Evolutionary conservation across 164 flowering plant species (phyloP).

Genomic region (Aristolochia contorta): DNA sequence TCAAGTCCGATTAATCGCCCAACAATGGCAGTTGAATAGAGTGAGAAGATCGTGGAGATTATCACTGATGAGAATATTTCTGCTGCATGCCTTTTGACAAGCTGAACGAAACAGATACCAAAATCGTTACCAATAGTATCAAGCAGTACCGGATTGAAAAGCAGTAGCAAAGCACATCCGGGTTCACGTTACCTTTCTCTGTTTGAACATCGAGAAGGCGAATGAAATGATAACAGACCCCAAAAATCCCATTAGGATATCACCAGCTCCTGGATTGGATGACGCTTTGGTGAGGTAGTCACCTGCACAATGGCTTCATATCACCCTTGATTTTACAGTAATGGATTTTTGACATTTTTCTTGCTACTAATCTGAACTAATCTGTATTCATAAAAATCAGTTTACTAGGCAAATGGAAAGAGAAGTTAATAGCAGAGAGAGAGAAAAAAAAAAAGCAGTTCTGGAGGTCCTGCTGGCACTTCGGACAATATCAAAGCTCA

Average conservation of each 20-base stretch:
- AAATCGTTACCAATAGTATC: background rate
- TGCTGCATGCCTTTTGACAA: conserved; percentile 95
- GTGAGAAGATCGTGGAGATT: conserved; percentile 66
- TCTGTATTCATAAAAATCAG: too few species aligned
- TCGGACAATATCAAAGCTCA: too few species aligned
- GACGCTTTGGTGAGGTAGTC: conserved; percentile 76
- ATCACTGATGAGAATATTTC: conserved; percentile 93
- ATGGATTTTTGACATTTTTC: too few species aligned
- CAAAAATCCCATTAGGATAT: conserved; percentile 84
- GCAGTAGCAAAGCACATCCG: background rate
- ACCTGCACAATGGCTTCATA: conserved; percentile 32
- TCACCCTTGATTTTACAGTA: too few species aligned
- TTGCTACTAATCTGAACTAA: too few species aligned
- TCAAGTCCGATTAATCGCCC: conserved; percentile 81
- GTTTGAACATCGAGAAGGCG: conserved; percentile 97
- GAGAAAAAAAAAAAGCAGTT: too few species aligned
- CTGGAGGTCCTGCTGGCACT: too few species aligned
- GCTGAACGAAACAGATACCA: conserved; percentile 34
- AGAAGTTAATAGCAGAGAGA: too few species aligned
- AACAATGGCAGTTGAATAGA: conserved; percentile 83
- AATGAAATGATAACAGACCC: conserved; percentile 96
- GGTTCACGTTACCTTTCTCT: conserved; percentile 56
- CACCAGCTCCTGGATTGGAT: conserved; percentile 97
- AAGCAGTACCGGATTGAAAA: background rate
- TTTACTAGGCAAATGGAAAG: too few species aligned